Evolutionary conservation across 2,329 filamentous ascomycete genomes (phyloP).

Genomic region (Podosphaera fusca): DNA sequence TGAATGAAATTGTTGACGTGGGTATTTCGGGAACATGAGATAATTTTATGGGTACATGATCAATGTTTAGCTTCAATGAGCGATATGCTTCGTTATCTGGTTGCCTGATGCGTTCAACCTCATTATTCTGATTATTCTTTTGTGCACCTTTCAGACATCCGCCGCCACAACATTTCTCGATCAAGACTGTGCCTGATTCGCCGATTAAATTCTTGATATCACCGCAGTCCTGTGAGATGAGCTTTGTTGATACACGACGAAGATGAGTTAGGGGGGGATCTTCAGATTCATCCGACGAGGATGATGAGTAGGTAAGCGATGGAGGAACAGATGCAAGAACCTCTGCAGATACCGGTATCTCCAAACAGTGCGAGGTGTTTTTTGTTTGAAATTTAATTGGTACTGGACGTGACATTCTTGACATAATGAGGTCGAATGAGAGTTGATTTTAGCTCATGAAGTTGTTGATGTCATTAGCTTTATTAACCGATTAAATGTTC

Average conservation of each 20-base stretch:
- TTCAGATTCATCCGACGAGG: slow-evolving; percentile 24
- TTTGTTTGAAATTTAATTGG: slow-evolving; percentile 6
- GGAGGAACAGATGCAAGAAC: slow-evolving; percentile 25
- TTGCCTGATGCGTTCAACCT: slow-evolving; percentile 25
- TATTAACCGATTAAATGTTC: too few relatives aligned
- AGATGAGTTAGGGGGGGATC: slow-evolving; percentile 30
- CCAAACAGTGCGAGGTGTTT: slow-evolving; percentile 15
- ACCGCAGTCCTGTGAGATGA: slow-evolving; percentile 39
- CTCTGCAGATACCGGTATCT: slow-evolving; percentile 8
- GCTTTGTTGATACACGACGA: slow-evolving; percentile 44
- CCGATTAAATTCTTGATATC: slow-evolving; percentile 41
- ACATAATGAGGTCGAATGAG: too few relatives aligned
- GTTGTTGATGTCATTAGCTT: too few relatives aligned
- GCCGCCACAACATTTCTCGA: slow-evolving; percentile 39
- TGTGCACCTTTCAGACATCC: slow-evolving; percentile 33
- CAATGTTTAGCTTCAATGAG: slow-evolving; percentile 54
- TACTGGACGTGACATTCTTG: slow-evolving; percentile 11
- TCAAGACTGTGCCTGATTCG: slow-evolving; percentile 36
- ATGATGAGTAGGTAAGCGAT: slow-evolving; percentile 39
- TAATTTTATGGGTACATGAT: slow-evolving; percentile 48
- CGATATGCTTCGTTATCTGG: slow-evolving; percentile 74
- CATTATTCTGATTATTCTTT: slow-evolving; percentile 19
- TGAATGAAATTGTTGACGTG: slow-evolving; percentile 49
- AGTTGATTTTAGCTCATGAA: too few relatives aligned
- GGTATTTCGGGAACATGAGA: slow-evolving; percentile 51